Evolutionary conservation across 441 rosid species (phyloP).

Genomic region (Adansonia gregorii): DNA sequence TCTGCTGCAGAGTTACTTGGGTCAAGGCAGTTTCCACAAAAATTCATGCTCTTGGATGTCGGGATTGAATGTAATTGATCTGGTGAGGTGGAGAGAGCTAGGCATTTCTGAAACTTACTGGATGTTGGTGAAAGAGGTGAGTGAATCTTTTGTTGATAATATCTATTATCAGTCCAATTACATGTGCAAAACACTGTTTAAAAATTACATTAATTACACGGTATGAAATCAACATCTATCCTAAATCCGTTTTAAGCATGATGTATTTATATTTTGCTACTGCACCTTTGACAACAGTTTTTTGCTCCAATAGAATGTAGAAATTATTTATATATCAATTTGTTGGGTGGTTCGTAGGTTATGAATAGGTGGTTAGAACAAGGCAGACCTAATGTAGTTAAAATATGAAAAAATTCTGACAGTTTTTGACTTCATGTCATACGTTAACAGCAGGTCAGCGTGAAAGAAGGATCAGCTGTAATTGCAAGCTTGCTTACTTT

Average conservation of each 20-base stretch:
- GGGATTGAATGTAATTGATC: constrained; percentile 87
- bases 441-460: constrained; percentile 45
- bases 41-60: constrained; percentile 91
- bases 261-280: background rate
- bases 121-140: constrained; percentile 66
- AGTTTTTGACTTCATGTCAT: constrained; percentile 13
- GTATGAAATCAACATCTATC: constrained; percentile 12
- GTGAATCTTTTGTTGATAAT: constrained; percentile 32
- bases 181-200: constrained; percentile 5
- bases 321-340: background rate
- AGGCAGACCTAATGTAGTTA: background rate
- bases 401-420: constrained; percentile 18
- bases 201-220: background rate
- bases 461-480: constrained; percentile 49
- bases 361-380: background rate
- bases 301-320: background rate
- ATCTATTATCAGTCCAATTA: constrained; percentile 6
- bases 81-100: constrained; percentile 79
- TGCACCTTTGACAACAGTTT: background rate
- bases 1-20: constrained; percentile 58
- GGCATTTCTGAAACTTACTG: constrained; percentile 69
- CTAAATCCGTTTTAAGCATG: constrained; percentile 5
- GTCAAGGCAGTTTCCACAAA: constrained; percentile 45
- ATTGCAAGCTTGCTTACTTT: constrained; percentile 78
- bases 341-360: background rate